These are phyloP conservation scores for Dioscorea dumetorum DNA, from an alignment of 106 monocot genomes.

Conservation along the genomic window DNA sequence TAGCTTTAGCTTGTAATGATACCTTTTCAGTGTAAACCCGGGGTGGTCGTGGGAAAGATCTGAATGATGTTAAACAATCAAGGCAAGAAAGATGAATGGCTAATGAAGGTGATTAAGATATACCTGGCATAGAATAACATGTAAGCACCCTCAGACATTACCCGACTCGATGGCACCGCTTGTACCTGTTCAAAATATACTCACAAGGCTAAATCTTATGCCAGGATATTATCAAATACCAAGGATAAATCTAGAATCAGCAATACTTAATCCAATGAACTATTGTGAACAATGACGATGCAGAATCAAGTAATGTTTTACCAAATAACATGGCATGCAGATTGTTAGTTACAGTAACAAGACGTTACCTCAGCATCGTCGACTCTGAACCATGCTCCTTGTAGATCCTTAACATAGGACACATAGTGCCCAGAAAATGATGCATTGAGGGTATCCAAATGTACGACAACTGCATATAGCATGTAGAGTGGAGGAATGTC, in stretches of 20 bases:
- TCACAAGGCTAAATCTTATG: too few species aligned
- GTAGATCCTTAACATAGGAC: slow-evolving; percentile 81
- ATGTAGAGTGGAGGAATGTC: slow-evolving; percentile 88
- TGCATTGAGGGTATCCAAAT: slow-evolving; percentile 80
- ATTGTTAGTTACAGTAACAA: too few species aligned
- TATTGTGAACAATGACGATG: too few species aligned
- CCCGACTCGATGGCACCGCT: slow-evolving; percentile 59
- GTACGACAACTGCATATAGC: slow-evolving; percentile 90
- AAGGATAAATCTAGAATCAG: too few species aligned
- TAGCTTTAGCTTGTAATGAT: slow-evolving; percentile 7
- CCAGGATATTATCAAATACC: too few species aligned
- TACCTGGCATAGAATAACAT: slow-evolving; percentile 97
- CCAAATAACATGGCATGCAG: too few species aligned
- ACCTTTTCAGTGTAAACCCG: slow-evolving; percentile 29
- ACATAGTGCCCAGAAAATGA: slow-evolving; percentile 96
- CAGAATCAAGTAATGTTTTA: too few species aligned
- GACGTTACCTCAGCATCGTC: slow-evolving; percentile 81
- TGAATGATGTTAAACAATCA: slow-evolving; percentile 14
- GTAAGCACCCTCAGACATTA: slow-evolving; percentile 97
- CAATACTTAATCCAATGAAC: too few species aligned
- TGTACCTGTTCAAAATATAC: slow-evolving; percentile 49
- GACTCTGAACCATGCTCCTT: slow-evolving; percentile 79
- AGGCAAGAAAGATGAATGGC: background rate
- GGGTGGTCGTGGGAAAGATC: slow-evolving; percentile 84
- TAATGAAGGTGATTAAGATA: background rate